Evolutionary conservation across 2,329 filamentous ascomycete genomes (phyloP).

Genomic region (Pseudocercospora crystallina): DNA sequence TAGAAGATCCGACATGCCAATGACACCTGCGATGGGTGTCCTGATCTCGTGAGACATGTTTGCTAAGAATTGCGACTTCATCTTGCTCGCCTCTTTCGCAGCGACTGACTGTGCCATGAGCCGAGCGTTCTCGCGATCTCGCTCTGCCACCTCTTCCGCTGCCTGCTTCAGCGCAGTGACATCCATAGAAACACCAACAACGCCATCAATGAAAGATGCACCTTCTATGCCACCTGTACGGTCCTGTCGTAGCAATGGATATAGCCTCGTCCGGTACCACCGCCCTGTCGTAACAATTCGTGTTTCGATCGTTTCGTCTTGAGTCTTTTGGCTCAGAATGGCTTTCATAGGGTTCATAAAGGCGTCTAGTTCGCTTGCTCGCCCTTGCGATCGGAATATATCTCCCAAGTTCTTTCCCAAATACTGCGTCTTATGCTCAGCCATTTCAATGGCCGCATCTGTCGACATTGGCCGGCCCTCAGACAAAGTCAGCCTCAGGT

Average conservation of each 20-base stretch:
- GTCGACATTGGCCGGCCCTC: constrained; percentile 58
- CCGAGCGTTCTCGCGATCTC: constrained; percentile 65
- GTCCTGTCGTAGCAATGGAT: constrained; percentile 63
- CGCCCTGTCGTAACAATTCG: constrained; percentile 57
- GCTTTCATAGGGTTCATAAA: constrained; percentile 62
- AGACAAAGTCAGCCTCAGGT: constrained; percentile 64
- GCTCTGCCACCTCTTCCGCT: constrained; percentile 61
- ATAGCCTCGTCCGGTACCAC: constrained; percentile 70
- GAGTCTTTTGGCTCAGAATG: constrained; percentile 61
- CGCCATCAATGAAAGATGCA: constrained; percentile 62
- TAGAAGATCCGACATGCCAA: constrained; percentile 76
- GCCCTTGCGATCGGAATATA: constrained; percentile 51
- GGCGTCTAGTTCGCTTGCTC: constrained; percentile 33
- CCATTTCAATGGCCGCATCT: constrained; percentile 8
- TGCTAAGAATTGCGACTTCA: constrained; percentile 77
- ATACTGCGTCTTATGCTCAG: constrained; percentile 21
- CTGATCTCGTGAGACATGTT: constrained; percentile 52
- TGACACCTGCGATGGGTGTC: constrained; percentile 71
- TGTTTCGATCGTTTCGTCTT: constrained; percentile 65
- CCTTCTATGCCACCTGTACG: constrained; percentile 52
- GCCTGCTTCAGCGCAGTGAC: constrained; percentile 69
- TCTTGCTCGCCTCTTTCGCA: constrained; percentile 74
- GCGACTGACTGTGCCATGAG: constrained; percentile 73
- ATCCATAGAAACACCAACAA: constrained; percentile 78
- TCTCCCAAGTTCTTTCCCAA: constrained; percentile 65